Conservation (phyloP, 352 stramenopile species). For the Phytophthora pini region DNA sequence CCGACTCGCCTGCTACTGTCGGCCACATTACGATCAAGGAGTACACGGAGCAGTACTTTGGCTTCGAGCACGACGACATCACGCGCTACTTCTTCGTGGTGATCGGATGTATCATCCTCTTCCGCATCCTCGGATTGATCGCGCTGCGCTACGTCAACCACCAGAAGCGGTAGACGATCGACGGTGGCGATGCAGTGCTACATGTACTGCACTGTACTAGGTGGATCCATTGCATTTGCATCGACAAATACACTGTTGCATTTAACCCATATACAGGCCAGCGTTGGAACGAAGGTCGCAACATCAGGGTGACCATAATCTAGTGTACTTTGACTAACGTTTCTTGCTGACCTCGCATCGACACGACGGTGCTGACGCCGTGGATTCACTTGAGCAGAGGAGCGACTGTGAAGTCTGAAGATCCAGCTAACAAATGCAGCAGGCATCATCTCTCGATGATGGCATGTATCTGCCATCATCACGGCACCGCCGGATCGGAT, state of each 20-base stretch:
- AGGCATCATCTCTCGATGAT: conserved; percentile 15
- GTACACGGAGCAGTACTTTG: conserved; percentile 38
- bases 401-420: conserved; percentile 1
- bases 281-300: too few species aligned
- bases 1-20: conserved; percentile 21
- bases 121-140: conserved; percentile 41
- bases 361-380: conserved; percentile 1
- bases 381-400: background rate
- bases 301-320: background rate
- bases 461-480: conserved; percentile 20
- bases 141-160: conserved; percentile 49
- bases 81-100: conserved; percentile 31
- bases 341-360: background rate
- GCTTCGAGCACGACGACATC: conserved; percentile 26
- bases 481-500: background rate
- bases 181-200: conserved; percentile 50
- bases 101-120: conserved; percentile 36
- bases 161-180: conserved; percentile 56
- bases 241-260: conserved; percentile 7
- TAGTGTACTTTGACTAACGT: background rate
- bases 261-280: background rate
- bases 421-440: conserved; percentile 5
- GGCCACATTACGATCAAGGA: conserved; percentile 35
- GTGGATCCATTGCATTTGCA: conserved; percentile 9
- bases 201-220: conserved; percentile 26